These are phyloP conservation scores for Hyparrhenia diplandra DNA, from an alignment of 176 grass and related monocot species.

Conservation along the genomic window DNA sequence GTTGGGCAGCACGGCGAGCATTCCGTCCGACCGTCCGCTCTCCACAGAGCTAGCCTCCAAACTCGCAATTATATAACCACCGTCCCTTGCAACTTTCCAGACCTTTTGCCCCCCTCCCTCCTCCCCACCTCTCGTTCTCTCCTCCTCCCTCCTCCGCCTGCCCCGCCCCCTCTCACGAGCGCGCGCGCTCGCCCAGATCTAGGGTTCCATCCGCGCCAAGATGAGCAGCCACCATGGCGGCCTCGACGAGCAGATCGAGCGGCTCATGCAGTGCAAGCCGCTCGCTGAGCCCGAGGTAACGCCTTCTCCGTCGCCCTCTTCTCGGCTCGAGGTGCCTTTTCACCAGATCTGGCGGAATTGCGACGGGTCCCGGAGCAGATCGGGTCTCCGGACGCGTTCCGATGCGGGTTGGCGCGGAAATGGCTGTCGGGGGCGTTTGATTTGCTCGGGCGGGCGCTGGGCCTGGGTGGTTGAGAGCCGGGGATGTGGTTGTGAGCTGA, in stretches of 20 bases:
- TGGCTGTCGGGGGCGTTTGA: background rate
- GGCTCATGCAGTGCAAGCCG: constrained; percentile 99
- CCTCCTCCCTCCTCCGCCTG: background rate
- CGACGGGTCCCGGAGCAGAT: constrained; percentile 3
- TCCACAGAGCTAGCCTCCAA: constrained; percentile 4
- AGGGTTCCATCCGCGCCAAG: constrained; percentile 47
- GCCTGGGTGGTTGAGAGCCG: background rate
- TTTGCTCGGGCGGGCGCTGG: background rate
- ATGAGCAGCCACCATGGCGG: constrained; percentile 72
- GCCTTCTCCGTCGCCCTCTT: background rate
- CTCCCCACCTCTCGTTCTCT: constrained; percentile 3
- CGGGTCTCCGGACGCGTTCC: background rate
- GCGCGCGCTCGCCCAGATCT: constrained; percentile 44
- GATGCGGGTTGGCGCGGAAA: background rate
- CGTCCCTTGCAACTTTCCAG: constrained; percentile 25
- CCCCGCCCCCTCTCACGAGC: background rate
- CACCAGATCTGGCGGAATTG: constrained; percentile 36
- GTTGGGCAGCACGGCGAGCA: background rate
- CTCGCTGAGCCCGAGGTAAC: constrained; percentile 83
- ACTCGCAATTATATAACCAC: constrained; percentile 39
- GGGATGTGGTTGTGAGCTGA: background rate
- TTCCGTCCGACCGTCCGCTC: background rate
- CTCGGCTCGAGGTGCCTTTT: background rate
- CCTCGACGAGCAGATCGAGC: constrained; percentile 92
- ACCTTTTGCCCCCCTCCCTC: constrained; percentile 12